Evolutionary conservation across 1,284 basidiomycete genomes (phyloP), one percentile per base, ranked within the genome.

Genomic region (Ganoderma meredithae): DNA sequence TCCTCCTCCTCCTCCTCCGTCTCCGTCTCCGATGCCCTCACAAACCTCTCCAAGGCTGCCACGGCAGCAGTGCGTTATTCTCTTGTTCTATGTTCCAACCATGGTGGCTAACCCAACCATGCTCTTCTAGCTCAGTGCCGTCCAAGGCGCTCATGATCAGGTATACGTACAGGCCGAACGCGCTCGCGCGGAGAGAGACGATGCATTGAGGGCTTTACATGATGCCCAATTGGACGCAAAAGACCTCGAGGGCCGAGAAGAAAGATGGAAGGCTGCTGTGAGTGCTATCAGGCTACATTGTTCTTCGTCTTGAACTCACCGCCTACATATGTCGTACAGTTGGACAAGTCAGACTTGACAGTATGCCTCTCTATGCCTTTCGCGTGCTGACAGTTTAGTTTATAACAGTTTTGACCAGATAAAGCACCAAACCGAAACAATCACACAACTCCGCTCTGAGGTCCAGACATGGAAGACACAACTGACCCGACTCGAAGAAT

Each of bases 381-480:
- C 39, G 56, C 63, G 39, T 4, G 65, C 36, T 68, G 40, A 17
- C 15, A 13, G 36, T 19, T 8, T 10, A 2, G 27, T 31, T 31
- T 25, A 56, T 22, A 64, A 44, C 33, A 25, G 9, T 9, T 17
- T 3, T 27, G 19, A 53, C 47, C 66, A 90, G 88, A 83, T 87
- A 63, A 79, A 82, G 22, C 86, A 90, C 68, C 88, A 90, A 72
- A 80, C 83, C 17, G 89, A 91, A 64, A 86, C 85, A 0, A 87
- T 90, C 66, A 71, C 81, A 1, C 88, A 89, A 68, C 80, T 92
- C 52, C 84, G 86, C n/a, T 83, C 87, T 58, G 90, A 92, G 75
- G 80, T 85, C 0, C 82, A 80, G 3, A 89, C 90, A 65, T 91
- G 90, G 90, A 91, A 90, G 77, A 85, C 88, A 49, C 91, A 91